Evolutionary conservation across 116 monocot species (phyloP), one percentile per base, ranked within the genome.

Genomic region (Zostera marina): DNA sequence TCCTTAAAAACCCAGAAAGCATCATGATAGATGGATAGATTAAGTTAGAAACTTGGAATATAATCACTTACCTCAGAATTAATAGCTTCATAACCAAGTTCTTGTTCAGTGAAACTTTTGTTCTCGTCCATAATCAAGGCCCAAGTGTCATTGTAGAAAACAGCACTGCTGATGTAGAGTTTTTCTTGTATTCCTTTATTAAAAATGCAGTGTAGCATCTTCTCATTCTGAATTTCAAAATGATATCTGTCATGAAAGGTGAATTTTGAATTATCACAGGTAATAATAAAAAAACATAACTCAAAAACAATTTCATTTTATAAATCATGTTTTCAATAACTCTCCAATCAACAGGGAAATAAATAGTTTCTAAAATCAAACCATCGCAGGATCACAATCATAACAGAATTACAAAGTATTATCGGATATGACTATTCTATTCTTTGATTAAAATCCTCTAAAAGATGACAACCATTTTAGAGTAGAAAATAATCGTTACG

Each of bases 171-270:
- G 32, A 62, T 62, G 38, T 39, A 49, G 11, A 62, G 3, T 1
- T 51, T 62, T 49, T 62, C 62, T 47, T 62, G 4, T 3, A 38
- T 24, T 40, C 51, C 47, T 38, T 62, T 39, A 7, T 39, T 14
- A 26, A 62, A 16, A 62, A 48, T n/a, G 49, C 5, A 6, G 0
- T 62, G 9, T 20, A 62, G 16, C 14, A 25, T 14, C 17, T 23
- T 19, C 32, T 32, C 32, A 49, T 38, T 8, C 15, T 49, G 38
- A 9, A 62, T 47, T 49, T 49, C 16, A 19, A 26, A 49, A 38
- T 62, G 49, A 49, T 62, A 62, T 32, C 62, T 62, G 62, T 24
- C 51, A 51, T 19, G 16, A 46, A 8, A 56, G 32, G 38, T 39
- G 15, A 32, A 38, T 40, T 38, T 32, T 38, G 9, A 12, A 56